These are phyloP conservation scores for Ogataea ramenticola DNA, from an alignment of 805 yeast genomes.

Conservation along the genomic window DNA sequence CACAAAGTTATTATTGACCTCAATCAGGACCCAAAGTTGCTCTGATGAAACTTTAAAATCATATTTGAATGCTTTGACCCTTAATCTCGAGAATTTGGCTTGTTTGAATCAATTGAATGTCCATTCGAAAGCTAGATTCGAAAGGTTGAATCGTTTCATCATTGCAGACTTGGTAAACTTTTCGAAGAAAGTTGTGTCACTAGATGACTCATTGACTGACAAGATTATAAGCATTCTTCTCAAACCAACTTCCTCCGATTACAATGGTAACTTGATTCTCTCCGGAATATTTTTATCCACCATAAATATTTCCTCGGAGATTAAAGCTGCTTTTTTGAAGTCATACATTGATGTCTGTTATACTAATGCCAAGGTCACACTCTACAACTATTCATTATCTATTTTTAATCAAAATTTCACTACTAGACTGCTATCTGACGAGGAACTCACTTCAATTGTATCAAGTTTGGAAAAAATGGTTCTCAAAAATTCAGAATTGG, in stretches of 20 bases:
- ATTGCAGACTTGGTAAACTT: slow-evolving; percentile 19
- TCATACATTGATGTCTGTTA: slow-evolving; percentile 29
- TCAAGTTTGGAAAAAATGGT: slow-evolving; percentile 69
- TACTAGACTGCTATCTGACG: too few relatives aligned
- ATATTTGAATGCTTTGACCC: slow-evolving; percentile 1
- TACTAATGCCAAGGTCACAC: slow-evolving; percentile 20
- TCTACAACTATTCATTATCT: slow-evolving; percentile 11
- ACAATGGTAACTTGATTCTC: slow-evolving; percentile 36
- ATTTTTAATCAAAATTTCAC: slow-evolving; percentile 7
- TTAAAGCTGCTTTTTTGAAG: slow-evolving; percentile 15
- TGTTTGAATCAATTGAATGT: slow-evolving; percentile 2
- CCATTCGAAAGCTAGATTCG: slow-evolving; percentile 5
- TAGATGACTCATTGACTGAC: slow-evolving; percentile 12
- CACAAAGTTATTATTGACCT: neutral
- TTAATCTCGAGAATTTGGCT: neutral
- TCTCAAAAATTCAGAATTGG: slow-evolving; percentile 70
- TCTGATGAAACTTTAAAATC: neutral
- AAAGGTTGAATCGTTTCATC: slow-evolving; percentile 4
- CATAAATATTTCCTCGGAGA: neutral
- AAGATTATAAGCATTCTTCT: slow-evolving; percentile 22
- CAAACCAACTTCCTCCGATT: slow-evolving; percentile 28
- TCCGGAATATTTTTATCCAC: slow-evolving; percentile 33
- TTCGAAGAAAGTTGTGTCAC: slow-evolving; percentile 27
- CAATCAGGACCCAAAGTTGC: slow-evolving; percentile 9
- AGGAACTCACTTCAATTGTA: slow-evolving; percentile 23